phyloP scores from a whole-genome alignment of 2,329 filamentous ascomycete genomes.

The Curvularia sp. region DNA sequence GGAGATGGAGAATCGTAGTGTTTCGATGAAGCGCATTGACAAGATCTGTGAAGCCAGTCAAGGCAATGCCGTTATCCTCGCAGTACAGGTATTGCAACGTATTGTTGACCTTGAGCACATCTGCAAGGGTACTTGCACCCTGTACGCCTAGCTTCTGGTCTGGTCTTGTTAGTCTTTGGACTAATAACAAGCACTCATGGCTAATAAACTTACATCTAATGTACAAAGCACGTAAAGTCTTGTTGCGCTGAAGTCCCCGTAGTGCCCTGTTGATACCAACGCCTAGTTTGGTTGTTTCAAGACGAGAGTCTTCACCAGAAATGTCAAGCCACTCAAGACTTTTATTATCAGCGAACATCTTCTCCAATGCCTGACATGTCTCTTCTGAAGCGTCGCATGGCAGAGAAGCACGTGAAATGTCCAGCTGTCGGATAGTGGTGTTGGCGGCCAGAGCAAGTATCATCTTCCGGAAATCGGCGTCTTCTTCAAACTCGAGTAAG shows the following conservation, averaged over 20 bases:
- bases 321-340: slow-evolving; percentile 72
- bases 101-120: slow-evolving; percentile 70
- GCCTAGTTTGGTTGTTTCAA: slow-evolving; percentile 74
- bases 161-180: slow-evolving; percentile 28
- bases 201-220: slow-evolving; percentile 59
- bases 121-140: slow-evolving; percentile 72
- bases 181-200: accelerated
- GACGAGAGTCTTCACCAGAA: slow-evolving; percentile 72
- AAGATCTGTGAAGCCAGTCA: slow-evolving; percentile 73
- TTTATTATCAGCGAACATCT: slow-evolving; percentile 71
- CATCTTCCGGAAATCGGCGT: slow-evolving; percentile 68
- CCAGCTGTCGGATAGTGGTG: slow-evolving; percentile 67
- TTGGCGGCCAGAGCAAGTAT: slow-evolving; percentile 68
- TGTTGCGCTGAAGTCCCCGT: slow-evolving; percentile 69
- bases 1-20: slow-evolving; percentile 66
- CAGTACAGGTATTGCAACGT: slow-evolving; percentile 71
- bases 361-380: slow-evolving; percentile 68
- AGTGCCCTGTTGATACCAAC: slow-evolving; percentile 72
- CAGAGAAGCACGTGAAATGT: slow-evolving; percentile 73
- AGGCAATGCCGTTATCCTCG: slow-evolving; percentile 73
- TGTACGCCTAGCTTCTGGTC: slow-evolving; percentile 72
- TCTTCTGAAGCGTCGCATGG: slow-evolving; percentile 72
- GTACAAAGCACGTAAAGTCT: slow-evolving; percentile 65
- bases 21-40: slow-evolving; percentile 74
- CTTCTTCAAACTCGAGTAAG: slow-evolving; percentile 72